A percentile compares a stretch with the other conserved stretches of the same genome.
These are phyloP conservation scores for Phytophthora sojae DNA, from an alignment of 352 stramenopile species.

Conservation along the genomic window DNA sequence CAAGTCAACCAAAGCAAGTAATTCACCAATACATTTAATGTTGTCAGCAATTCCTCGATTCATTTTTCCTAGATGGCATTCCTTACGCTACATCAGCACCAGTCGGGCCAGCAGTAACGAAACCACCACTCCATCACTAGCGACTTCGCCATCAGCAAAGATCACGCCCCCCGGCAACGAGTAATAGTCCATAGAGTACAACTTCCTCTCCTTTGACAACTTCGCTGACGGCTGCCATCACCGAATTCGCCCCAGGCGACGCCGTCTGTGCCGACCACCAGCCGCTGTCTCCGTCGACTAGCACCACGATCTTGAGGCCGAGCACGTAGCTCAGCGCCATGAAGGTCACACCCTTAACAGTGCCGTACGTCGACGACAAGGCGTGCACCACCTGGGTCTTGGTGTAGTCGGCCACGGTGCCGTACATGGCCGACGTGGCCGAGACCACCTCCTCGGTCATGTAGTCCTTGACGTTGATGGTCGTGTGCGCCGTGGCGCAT, in stretches of 20 bases:
- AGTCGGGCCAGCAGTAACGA: too few relatives aligned
- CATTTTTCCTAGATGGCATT: too few relatives aligned
- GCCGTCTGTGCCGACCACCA: too few relatives aligned
- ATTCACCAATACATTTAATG: neutral
- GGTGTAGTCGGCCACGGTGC: slow-evolving; percentile 70
- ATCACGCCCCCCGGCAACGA: too few relatives aligned
- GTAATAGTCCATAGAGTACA: too few relatives aligned
- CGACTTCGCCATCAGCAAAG: too few relatives aligned
- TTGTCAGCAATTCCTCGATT: too few relatives aligned
- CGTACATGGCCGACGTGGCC: slow-evolving; percentile 45
- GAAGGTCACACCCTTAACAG: slow-evolving; percentile 56
- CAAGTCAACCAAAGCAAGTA: neutral
- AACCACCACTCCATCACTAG: too few relatives aligned
- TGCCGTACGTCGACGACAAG: slow-evolving; percentile 72
- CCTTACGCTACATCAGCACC: too few relatives aligned
- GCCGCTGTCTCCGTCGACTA: slow-evolving; percentile 3
- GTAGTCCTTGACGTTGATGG: slow-evolving; percentile 47
- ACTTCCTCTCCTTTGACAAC: too few relatives aligned
- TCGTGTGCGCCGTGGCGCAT: neutral
- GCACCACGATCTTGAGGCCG: slow-evolving; percentile 56
- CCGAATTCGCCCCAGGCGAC: too few relatives aligned
- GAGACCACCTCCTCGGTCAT: slow-evolving; percentile 53
- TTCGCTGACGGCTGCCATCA: too few relatives aligned
- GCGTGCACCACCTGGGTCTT: slow-evolving; percentile 70
- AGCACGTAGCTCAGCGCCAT: slow-evolving; percentile 71